These are phyloP conservation scores for Nicotiana noctiflora DNA, from an alignment of 257 asterid genomes.

Conservation along the genomic window DNA sequence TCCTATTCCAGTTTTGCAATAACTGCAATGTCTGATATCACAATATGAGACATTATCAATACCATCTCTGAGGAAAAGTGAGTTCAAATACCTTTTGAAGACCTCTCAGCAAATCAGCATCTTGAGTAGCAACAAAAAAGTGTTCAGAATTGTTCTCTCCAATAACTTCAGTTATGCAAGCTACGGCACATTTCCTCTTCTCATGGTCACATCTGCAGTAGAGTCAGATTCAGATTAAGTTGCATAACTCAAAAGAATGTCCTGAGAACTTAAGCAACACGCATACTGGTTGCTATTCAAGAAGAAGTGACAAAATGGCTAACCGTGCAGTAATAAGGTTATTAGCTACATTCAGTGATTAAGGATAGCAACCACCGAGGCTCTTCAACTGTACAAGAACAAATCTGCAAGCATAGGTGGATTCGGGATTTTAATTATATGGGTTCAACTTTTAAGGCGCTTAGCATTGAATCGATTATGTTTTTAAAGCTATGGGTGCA, in stretches of 20 bases:
- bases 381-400: slow-evolving; percentile 73
- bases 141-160: slow-evolving; percentile 73
- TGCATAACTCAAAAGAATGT: slow-evolving; percentile 8
- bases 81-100: slow-evolving; percentile 56
- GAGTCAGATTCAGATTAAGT: neutral
- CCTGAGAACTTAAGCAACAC: neutral
- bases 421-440: too few species aligned
- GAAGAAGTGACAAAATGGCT: slow-evolving; percentile 7
- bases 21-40: neutral
- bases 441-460: too few species aligned
- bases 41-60: neutral
- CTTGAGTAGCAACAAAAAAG: slow-evolving; percentile 89
- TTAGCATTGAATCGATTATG: too few species aligned
- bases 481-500: too few species aligned
- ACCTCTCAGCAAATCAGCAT: slow-evolving; percentile 60
- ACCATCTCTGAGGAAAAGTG: neutral
- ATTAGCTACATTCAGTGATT: slow-evolving; percentile 56
- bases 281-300: neutral
- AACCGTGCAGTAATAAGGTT: slow-evolving; percentile 65
- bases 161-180: slow-evolving; percentile 67
- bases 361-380: slow-evolving; percentile 53
- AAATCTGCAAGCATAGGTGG: slow-evolving; percentile 44
- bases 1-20: neutral
- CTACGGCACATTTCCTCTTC: slow-evolving; percentile 53
- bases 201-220: slow-evolving; percentile 80